Conservation (phyloP, 2,329 filamentous ascomycete genomes). For the Neopestalotiopsis sp. region DNA sequence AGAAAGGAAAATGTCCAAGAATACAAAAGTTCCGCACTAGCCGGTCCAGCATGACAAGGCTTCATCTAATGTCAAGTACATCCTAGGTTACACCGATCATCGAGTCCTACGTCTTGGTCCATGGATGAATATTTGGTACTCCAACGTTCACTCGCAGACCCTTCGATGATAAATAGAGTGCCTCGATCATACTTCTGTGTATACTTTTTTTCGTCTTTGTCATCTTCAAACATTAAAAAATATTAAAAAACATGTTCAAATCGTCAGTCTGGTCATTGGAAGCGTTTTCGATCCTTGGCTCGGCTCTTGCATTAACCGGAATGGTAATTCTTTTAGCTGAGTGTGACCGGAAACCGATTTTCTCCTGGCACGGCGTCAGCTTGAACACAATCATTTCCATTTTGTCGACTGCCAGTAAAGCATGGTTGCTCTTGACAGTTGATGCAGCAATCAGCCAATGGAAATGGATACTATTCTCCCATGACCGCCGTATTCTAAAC, state of each 20-base stretch:
- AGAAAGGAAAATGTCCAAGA: no score
- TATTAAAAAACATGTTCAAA: background rate
- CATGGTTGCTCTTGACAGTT: background rate
- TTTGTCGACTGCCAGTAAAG: conserved; percentile 10
- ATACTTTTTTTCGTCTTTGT: no score
- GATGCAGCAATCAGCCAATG: conserved; percentile 15
- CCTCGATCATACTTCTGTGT: no score
- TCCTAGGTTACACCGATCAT: no score
- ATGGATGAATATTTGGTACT: no score
- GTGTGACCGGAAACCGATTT: background rate
- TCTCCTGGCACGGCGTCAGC: conserved; percentile 6
- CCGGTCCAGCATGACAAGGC: no score
- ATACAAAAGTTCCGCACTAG: no score
- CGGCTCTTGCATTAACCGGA: background rate
- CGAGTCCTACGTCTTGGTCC: no score
- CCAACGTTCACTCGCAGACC: no score
- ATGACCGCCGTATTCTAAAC: background rate
- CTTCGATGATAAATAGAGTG: no score
- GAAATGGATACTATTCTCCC: conserved; percentile 13
- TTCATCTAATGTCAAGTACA: no score
- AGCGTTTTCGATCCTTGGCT: background rate
- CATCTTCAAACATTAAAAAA: no score
- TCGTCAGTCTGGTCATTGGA: background rate
- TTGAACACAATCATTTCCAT: conserved; percentile 14
- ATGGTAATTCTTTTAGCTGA: background rate